Conservation (phyloP, 129 eudicot species). For the Chrysanthemum lavandulifolium region DNA sequence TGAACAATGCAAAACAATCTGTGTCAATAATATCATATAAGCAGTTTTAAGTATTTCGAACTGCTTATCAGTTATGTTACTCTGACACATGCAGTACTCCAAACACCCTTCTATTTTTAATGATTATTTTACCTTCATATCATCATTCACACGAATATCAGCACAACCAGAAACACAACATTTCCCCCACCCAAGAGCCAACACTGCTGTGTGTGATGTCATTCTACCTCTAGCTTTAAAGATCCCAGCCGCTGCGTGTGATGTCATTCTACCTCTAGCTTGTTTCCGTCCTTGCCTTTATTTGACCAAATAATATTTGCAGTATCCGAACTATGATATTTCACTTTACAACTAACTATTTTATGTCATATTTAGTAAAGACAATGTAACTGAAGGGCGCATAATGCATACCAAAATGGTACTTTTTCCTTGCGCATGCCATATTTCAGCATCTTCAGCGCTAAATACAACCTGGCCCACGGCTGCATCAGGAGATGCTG, state of each 20-base stretch:
- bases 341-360: not conserved
- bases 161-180: constrained; percentile 97
- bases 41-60: too few species aligned
- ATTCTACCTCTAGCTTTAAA: constrained; percentile 81
- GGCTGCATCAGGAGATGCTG: constrained; percentile 99
- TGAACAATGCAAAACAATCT: not conserved
- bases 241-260: constrained; percentile 52
- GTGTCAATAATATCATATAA: constrained; percentile 10
- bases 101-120: constrained; percentile 31
- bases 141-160: constrained; percentile 84
- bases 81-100: not conserved
- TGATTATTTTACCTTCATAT: constrained; percentile 51
- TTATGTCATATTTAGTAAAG: too few species aligned
- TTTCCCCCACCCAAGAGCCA: constrained; percentile 99
- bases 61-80: too few species aligned
- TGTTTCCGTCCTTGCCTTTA: constrained; percentile 93
- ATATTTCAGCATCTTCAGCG: constrained; percentile 93
- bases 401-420: constrained; percentile 69
- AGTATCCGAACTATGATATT: not conserved
- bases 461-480: constrained; percentile 88
- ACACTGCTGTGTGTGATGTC: constrained; percentile 99
- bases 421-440: constrained; percentile 97
- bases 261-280: constrained; percentile 32
- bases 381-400: not conserved
- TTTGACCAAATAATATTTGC: not conserved